Base-by-base conservation (phyloP, 2,329 filamentous ascomycete genomes). In the Penicillium sp. region DNA sequence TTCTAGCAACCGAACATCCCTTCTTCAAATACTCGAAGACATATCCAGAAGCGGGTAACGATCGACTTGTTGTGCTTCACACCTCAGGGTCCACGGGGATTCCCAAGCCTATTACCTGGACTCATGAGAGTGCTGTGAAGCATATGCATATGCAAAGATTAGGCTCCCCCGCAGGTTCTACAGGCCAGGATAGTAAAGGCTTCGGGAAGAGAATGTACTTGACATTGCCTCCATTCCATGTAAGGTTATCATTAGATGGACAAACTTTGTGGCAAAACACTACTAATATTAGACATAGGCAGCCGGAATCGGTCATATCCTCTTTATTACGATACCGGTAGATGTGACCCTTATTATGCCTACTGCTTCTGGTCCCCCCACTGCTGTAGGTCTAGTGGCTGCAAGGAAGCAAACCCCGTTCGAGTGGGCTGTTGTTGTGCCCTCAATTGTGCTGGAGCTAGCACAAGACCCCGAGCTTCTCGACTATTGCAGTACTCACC, bases 401-500 rank as follows among this genome's bases (percentile, higher is more conserved):
- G 51, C 40, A 5, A 23, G 23, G 6, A 48, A 53, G 6, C 6
- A 42, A 5, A 53, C 45, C 9, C 20, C 12, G 4, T 25, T 53
- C 18, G 44, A 53, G 12, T 25, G 4, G 7, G 45, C 35, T 2
- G 15, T 49, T 15, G 25, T 53, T 2, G 43, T 65, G 1, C 60
- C 64, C 1, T 60, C 57, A 1, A 53, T 76, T 1, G 64, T 77
- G 1, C 65, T 64, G 6, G 73, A 77, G 44, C 51, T 77, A 46
- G 61, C 55, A 53, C 68, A 37, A 62, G 67, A 7, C 48, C 70
- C 29, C 53, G 55, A 57, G 2, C 41, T 58, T 6, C 18, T 64
- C 5, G 58, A 61, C 1, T 57, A 55, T 71, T 70, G 67, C 51
- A 64, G 69, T 1, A 31, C 57, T 6, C 55, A 73, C 23, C 56